These are phyloP conservation scores for Mycena latifolia DNA, from an alignment of 768 basidiomycete species.

Conservation along the genomic window DNA sequence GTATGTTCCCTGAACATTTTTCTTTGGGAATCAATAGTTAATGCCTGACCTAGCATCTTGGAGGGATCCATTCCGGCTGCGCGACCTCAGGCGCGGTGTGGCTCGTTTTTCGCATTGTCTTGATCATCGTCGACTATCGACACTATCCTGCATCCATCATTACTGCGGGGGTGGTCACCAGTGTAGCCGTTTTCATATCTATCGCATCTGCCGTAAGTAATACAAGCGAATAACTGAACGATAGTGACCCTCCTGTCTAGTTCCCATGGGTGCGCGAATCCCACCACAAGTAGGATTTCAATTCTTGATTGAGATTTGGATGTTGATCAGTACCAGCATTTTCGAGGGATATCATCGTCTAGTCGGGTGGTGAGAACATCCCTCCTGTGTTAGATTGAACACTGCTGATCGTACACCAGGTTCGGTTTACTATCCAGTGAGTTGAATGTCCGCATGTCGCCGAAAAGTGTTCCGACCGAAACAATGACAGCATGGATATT, in stretches of 20 bases:
- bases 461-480: not conserved
- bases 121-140: constrained; percentile 63
- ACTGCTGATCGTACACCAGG: constrained; percentile 39
- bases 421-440: constrained; percentile 65
- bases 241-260: constrained; percentile 10
- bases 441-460: constrained; percentile 33
- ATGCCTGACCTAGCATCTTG: constrained; percentile 68
- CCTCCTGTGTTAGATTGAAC: not conserved
- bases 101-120: constrained; percentile 73
- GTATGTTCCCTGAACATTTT: not conserved
- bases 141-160: constrained; percentile 68
- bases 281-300: constrained; percentile 77
- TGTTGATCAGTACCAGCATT: constrained; percentile 55
- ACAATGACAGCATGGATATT: constrained; percentile 69
- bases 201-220: constrained; percentile 63
- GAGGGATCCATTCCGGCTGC: constrained; percentile 89
- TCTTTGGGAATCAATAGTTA: not conserved
- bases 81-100: constrained; percentile 80
- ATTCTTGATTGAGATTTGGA: not conserved
- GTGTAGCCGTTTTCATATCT: constrained; percentile 69
- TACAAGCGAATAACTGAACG: not conserved
- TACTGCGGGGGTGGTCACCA: constrained; percentile 71
- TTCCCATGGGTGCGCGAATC: constrained; percentile 86
- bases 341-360: constrained; percentile 89
- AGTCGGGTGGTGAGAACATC: constrained; percentile 72